A percentile compares a stretch with the other conserved stretches of the same genome.
These are phyloP conservation scores for Lachnellula subtilissima DNA, from an alignment of 2,329 filamentous ascomycete species.

Conservation along the genomic window DNA sequence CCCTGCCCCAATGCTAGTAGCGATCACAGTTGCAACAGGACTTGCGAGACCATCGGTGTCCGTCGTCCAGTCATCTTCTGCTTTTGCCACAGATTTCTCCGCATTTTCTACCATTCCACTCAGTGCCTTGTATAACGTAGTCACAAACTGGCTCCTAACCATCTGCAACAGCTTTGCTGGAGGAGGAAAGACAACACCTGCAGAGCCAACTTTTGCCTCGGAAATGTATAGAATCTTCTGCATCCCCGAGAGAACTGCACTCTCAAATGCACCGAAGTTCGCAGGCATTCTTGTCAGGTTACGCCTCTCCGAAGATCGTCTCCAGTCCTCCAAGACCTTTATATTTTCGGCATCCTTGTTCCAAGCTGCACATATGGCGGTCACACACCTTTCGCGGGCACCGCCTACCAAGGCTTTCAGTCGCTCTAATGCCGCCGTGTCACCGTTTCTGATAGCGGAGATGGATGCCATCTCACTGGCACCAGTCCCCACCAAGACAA, in stretches of 20 bases:
- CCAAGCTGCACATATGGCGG: constrained; percentile 85
- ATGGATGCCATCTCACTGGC: constrained; percentile 81
- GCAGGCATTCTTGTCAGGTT: constrained; percentile 90
- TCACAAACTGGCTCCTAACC: constrained; percentile 88
- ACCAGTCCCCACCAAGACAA: constrained; percentile 78
- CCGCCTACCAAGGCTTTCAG: constrained; percentile 71
- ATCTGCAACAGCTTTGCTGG: constrained; percentile 83
- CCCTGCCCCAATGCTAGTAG: constrained; percentile 41
- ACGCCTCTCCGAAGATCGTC: constrained; percentile 70
- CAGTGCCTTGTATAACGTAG: constrained; percentile 86
- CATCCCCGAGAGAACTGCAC: constrained; percentile 74
- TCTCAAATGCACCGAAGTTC: constrained; percentile 81
- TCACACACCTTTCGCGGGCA: constrained; percentile 78
- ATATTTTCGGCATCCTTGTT: constrained; percentile 89
- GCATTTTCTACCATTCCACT: constrained; percentile 98
- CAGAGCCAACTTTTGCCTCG: constrained; percentile 68
- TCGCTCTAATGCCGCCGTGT: constrained; percentile 60
- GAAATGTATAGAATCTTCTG: constrained; percentile 94
- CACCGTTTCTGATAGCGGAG: constrained; percentile 54
- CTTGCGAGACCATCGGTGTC: constrained; percentile 30
- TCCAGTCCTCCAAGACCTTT: constrained; percentile 92
- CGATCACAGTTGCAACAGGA: constrained; percentile 28
- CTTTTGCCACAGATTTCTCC: constrained; percentile 64
- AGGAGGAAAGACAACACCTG: constrained; percentile 78
- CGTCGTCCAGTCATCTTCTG: constrained; percentile 35